A percentile compares a stretch with the other conserved stretches of the same genome.
These are phyloP conservation scores for Sphagnum tenellum DNA, from an alignment of 225 moss, liverwort and hornwort species.

Conservation along the genomic window DNA sequence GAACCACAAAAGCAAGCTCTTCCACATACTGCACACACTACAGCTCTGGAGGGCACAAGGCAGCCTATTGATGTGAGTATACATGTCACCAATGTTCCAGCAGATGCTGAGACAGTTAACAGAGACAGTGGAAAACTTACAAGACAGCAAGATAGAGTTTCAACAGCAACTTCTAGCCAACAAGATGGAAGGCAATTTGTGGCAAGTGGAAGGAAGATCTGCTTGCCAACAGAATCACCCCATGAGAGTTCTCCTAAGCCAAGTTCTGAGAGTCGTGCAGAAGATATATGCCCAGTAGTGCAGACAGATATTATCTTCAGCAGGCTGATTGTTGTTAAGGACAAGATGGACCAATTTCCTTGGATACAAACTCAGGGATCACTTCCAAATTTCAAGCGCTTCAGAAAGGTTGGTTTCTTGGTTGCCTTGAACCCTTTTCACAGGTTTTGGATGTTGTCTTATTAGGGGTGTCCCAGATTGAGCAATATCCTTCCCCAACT, in stretches of 20 bases:
- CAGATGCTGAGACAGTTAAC: conserved; percentile 9
- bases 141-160: no score
- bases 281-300: conserved; percentile 10
- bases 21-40: conserved; percentile 15
- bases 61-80: conserved; percentile 13
- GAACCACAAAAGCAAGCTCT: conserved; percentile 14
- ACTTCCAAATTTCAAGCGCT: conserved; percentile 62
- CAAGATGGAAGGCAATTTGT: no score
- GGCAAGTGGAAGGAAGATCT: no score
- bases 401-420: conserved; percentile 47
- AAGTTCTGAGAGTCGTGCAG: conserved; percentile 1
- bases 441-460: no score
- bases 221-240: no score
- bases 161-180: no score
- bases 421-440: no score
- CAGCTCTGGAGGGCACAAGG: conserved; percentile 10
- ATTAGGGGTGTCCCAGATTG: no score
- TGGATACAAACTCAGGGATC: conserved; percentile 20
- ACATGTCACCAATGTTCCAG: conserved; percentile 26
- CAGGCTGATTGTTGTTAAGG: conserved; percentile 38
- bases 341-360: conserved; percentile 13
- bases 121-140: no score
- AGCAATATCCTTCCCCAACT: no score
- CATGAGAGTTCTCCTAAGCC: no score
- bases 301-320: conserved; percentile 40